A percentile compares a stretch with the other conserved stretches of the same genome.
phyloP scores from a whole-genome alignment of 768 basidiomycete genomes.

The Mycena kentingensis region DNA sequence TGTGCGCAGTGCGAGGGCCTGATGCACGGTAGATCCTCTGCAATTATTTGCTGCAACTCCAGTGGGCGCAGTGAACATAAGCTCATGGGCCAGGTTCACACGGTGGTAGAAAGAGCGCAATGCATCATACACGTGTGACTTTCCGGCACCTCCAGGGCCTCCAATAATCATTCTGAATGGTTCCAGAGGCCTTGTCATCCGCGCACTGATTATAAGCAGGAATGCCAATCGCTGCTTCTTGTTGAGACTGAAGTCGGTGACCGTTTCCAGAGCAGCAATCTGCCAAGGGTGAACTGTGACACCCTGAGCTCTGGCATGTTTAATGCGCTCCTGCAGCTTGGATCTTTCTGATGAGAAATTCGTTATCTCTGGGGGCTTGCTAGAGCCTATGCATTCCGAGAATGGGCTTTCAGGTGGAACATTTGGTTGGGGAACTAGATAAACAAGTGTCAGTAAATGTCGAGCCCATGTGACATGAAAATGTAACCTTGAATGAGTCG shows the following conservation, averaged over 20 bases:
- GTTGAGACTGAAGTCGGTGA: conserved; percentile 17
- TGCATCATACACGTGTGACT: conserved; percentile 25
- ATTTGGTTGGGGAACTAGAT: not conserved
- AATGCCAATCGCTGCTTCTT: conserved; percentile 20
- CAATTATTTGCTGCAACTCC: conserved; percentile 24
- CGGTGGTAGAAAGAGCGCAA: conserved; percentile 10
- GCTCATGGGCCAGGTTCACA: not conserved
- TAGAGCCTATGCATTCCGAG: too few relatives aligned
- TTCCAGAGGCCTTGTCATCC: not conserved
- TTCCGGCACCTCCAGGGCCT: conserved; percentile 28
- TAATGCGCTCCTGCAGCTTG: not conserved
- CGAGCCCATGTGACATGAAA: not conserved
- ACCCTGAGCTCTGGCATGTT: not conserved
- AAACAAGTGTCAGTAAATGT: not conserved
- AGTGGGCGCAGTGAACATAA: conserved; percentile 23
- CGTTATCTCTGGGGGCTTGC: not conserved
- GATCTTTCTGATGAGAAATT: not conserved
- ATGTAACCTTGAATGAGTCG: not conserved
- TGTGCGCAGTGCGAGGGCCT: conserved; percentile 8
- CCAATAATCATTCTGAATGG: conserved; percentile 22
- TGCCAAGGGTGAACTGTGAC: conserved; percentile 2
- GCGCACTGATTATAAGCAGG: conserved; percentile 9
- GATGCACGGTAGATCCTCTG: conserved; percentile 14
- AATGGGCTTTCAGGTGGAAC: not conserved
- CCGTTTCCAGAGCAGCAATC: conserved; percentile 5